Conservation (phyloP, 768 basidiomycete genomes). For the Mrakia gelida region DNA sequence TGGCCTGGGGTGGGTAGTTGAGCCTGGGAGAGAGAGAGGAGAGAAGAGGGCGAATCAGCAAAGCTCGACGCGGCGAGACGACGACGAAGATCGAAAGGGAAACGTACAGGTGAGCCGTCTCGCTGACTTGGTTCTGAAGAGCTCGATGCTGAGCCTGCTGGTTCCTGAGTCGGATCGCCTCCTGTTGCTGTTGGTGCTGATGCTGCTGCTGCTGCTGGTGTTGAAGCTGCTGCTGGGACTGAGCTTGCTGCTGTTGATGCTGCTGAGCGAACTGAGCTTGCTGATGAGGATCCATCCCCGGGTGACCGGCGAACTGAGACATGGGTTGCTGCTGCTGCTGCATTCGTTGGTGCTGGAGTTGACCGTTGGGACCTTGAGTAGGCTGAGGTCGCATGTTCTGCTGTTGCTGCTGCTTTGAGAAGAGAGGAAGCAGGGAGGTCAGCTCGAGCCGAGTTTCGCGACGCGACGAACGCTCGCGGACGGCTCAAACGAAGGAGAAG, state of each 20-base stretch:
- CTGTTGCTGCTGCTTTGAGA: background rate
- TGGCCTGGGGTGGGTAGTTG: background rate
- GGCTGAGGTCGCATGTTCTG: background rate
- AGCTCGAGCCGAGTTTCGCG: background rate
- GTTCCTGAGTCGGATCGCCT: background rate
- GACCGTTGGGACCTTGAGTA: background rate
- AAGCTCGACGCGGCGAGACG: background rate
- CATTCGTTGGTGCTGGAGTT: background rate
- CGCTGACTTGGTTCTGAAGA: background rate
- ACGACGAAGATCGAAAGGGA: background rate
- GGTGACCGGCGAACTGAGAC: constrained; percentile 1
- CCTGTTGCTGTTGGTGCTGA: background rate
- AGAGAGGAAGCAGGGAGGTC: background rate
- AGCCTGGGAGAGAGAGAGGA: background rate
- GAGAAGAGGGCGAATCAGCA: background rate
- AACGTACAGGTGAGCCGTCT: background rate
- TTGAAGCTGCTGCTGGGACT: background rate
- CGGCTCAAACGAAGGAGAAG: background rate
- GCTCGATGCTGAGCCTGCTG: background rate
- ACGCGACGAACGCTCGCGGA: background rate
- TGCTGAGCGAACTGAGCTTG: constrained; percentile 10
- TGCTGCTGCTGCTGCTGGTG: background rate
- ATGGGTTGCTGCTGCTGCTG: constrained; percentile 13
- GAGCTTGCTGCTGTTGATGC: constrained; percentile 1
- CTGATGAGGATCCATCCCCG: background rate